These are phyloP conservation scores for Euryodendron excelsum DNA, from an alignment of 148 eudicot genomes.

Conservation along the genomic window DNA sequence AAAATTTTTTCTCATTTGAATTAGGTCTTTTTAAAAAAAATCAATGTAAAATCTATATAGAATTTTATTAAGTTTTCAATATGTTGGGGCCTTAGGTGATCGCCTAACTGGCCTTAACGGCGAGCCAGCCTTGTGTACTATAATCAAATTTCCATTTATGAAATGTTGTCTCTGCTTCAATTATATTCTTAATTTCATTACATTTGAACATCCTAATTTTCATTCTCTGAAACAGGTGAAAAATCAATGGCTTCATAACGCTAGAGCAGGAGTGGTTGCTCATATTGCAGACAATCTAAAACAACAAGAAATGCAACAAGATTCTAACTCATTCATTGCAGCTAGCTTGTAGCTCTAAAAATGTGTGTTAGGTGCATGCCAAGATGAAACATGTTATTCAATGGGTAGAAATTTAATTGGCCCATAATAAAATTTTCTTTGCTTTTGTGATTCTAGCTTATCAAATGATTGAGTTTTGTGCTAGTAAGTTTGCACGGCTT, in stretches of 20 bases:
- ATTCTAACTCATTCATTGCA: conserved; percentile 41
- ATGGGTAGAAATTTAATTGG: no score
- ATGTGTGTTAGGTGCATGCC: not conserved
- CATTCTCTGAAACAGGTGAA: conserved; percentile 59
- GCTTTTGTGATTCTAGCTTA: no score
- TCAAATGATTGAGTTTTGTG: no score
- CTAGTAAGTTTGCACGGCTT: no score
- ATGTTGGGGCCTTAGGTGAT: no score
- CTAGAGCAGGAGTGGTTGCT: conserved; percentile 88
- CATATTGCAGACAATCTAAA: conserved; percentile 84
- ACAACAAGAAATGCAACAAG: conserved; percentile 63
- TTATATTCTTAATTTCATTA: not conserved
- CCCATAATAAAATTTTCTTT: no score
- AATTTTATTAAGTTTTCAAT: no score
- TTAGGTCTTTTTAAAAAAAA: no score
- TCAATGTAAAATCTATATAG: no score
- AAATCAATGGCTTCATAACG: conserved; percentile 92
- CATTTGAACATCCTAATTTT: not conserved
- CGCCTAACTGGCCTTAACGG: no score
- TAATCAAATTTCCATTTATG: not conserved
- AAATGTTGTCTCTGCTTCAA: not conserved
- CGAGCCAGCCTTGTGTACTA: no score
- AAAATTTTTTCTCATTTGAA: no score
- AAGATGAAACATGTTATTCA: not conserved
- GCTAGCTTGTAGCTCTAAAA: conserved; percentile 51